Conservation (phyloP, 2,329 filamentous ascomycete species). For the Paramyrothecium sp. region DNA sequence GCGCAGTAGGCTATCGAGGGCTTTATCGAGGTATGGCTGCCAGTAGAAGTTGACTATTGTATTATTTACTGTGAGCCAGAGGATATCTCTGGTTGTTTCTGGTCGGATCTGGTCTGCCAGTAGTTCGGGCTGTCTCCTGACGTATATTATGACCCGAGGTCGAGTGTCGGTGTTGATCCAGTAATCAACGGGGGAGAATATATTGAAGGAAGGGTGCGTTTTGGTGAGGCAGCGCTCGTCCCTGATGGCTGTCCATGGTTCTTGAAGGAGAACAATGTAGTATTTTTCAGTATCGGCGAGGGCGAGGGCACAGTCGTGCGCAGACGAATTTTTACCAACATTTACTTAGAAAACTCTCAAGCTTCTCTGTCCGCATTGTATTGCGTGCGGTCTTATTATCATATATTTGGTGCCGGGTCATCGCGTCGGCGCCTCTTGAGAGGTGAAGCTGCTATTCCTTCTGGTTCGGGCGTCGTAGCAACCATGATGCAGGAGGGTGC, state of each 20-base stretch:
- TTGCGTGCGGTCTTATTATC: slow-evolving; percentile 2
- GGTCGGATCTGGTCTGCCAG: slow-evolving; percentile 11
- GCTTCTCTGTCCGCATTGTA: slow-evolving; percentile 2
- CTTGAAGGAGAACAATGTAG: slow-evolving; percentile 12
- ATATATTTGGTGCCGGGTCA: not conserved
- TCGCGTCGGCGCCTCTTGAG: slow-evolving; percentile 5
- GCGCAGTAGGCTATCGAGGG: slow-evolving; percentile 5
- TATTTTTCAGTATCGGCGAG: slow-evolving; percentile 11
- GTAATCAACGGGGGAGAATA: slow-evolving; percentile 8
- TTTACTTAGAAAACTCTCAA: slow-evolving; percentile 11
- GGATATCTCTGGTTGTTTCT: slow-evolving; percentile 8
- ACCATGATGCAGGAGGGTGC: slow-evolving; percentile 8
- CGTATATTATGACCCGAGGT: slow-evolving; percentile 14
- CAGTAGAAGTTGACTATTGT: slow-evolving; percentile 14
- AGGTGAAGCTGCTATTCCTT: slow-evolving; percentile 1
- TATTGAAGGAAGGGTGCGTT: slow-evolving; percentile 10
- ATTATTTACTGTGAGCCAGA: slow-evolving; percentile 12
- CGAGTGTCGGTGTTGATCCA: slow-evolving; percentile 9
- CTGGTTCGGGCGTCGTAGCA: slow-evolving; percentile 5
- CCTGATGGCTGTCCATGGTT: slow-evolving; percentile 10
- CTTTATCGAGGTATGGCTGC: slow-evolving; percentile 7
- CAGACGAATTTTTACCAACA: slow-evolving; percentile 10
- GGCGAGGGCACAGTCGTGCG: slow-evolving; percentile 12
- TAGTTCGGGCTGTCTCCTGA: slow-evolving; percentile 8
- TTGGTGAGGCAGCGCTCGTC: slow-evolving; percentile 9